phyloP scores from a whole-genome alignment of 2,329 filamentous ascomycete species.

The Ophiocordyceps unilateralis region DNA sequence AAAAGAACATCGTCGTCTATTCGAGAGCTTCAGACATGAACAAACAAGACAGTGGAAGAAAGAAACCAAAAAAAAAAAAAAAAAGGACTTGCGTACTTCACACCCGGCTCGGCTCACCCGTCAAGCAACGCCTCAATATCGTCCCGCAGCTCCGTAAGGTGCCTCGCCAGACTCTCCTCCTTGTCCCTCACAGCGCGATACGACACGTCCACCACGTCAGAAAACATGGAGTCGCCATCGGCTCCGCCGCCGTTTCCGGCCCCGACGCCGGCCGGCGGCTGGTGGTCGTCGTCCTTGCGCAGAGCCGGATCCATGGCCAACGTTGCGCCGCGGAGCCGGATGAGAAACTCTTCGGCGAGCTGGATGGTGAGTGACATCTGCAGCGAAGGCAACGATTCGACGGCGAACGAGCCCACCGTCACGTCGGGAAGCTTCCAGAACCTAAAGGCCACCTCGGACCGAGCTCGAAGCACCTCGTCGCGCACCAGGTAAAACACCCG shows the following conservation, averaged over 20 bases:
- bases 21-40: no score
- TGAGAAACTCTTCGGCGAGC: constrained; percentile 23
- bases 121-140: constrained; percentile 17
- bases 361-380: constrained; percentile 25
- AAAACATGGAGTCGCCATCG: constrained; percentile 13
- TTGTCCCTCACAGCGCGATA: constrained; percentile 14
- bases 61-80: background rate
- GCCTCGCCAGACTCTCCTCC: constrained; percentile 16
- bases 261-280: background rate
- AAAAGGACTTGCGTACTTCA: background rate
- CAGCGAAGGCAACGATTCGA: constrained; percentile 20
- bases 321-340: constrained; percentile 16
- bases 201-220: constrained; percentile 14
- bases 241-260: constrained; percentile 1
- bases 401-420: constrained; percentile 21
- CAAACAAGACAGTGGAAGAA: background rate
- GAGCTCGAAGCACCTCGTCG: constrained; percentile 13
- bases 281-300: constrained; percentile 3
- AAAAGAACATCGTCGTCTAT: no score
- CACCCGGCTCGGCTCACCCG: background rate
- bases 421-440: constrained; percentile 24
- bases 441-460: constrained; percentile 11
- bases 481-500: constrained; percentile 19
- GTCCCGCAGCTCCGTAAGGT: constrained; percentile 14
- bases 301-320: constrained; percentile 10